A percentile compares a stretch with the other conserved stretches of the same genome.
Evolutionary conservation across 805 yeast genomes (phyloP).

Genomic region (Yarrowia deformans): DNA sequence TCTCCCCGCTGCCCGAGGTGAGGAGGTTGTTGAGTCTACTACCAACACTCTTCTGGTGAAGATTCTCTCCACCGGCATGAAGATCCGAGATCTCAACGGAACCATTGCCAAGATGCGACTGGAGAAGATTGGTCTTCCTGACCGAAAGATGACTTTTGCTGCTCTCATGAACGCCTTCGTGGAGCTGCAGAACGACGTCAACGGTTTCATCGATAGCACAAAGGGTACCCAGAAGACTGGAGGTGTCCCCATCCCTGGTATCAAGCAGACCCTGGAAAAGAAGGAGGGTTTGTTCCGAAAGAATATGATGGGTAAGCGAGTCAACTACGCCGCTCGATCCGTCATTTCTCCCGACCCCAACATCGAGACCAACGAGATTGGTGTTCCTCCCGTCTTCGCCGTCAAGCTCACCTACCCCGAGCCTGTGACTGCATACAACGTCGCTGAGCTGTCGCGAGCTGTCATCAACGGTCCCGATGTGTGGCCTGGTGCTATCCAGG

Average conservation of each 20-base stretch:
- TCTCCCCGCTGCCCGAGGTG: constrained; percentile 95
- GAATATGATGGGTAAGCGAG: constrained; percentile 99
- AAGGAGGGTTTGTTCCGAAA: constrained; percentile 98
- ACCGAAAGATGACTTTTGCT: constrained; percentile 78
- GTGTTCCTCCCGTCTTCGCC: constrained; percentile 99
- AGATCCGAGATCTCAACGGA: constrained; percentile 88
- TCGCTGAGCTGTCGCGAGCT: constrained; percentile 88
- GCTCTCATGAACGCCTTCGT: constrained; percentile 96
- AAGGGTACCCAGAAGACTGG: constrained; percentile 76
- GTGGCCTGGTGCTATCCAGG: constrained; percentile 99
- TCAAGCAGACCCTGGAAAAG: constrained; percentile 96
- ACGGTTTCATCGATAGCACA: constrained; percentile 89
- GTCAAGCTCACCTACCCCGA: constrained; percentile 95
- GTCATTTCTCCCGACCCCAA: constrained; percentile 99
- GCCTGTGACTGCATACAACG: constrained; percentile 93
- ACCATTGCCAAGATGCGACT: constrained; percentile 70
- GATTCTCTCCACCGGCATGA: constrained; percentile 76
- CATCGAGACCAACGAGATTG: constrained; percentile 96
- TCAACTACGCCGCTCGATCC: constrained; percentile 97
- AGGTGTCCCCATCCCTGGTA: constrained; percentile 86
- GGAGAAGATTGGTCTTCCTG: constrained; percentile 65
- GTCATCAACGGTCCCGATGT: constrained; percentile 96
- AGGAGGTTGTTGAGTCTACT: constrained; percentile 91
- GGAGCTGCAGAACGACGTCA: constrained; percentile 92
- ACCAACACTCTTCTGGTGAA: constrained; percentile 88